Base-by-base conservation (phyloP, 2,329 filamentous ascomycete genomes). In the Balansia obtecta region DNA sequence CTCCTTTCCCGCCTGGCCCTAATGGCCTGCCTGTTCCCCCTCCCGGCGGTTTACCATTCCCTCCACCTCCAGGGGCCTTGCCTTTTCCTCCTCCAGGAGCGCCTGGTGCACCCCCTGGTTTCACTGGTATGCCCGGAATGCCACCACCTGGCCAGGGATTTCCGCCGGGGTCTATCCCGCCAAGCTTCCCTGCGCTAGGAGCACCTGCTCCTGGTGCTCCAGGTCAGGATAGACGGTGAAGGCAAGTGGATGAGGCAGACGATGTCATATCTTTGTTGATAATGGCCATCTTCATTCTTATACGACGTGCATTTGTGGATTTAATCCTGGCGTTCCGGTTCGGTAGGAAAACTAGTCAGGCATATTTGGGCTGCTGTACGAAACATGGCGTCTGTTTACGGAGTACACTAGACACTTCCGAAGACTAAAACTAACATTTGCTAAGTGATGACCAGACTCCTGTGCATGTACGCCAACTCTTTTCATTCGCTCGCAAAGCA, bases 101-200 rank as follows among this genome's bases (percentile, higher is more conserved):
- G 55, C 30, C 56, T 51, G 49, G 64, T 50, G 51, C 57, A 50
- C 58, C 60, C 52, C 59, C 61, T 9, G 52, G 53, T 9, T 66
- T 65, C 47, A 59, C 65, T 16, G 65, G 65, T 13, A 54, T 69
- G 51, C 63, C 66, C 20, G 62, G 66, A 45, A 63, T 68, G 52
- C 64, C 67, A 30, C 70, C 68, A 1, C 68, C 66, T 22, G 68
- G 67, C 18, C 68, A 73, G 50, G 70, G 68, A 4, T 73, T 74
- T 40, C 70, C 68, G 15, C 68, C 68, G 12, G 61, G 65, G 18
- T 61, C 62, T 50, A 54, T 48, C 18, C 58, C 61, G 16, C 62
- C 64, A 4, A 60, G 61, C 22, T 67, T 45, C 18, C 33, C 48
- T 41, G 18, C 43, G 13, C 49, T 44, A 12, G 49, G 49, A 4